Evolutionary conservation across 2,329 filamentous ascomycete species (phyloP), one percentile per base, ranked within the genome.

Genomic region (Venturia effusa): DNA sequence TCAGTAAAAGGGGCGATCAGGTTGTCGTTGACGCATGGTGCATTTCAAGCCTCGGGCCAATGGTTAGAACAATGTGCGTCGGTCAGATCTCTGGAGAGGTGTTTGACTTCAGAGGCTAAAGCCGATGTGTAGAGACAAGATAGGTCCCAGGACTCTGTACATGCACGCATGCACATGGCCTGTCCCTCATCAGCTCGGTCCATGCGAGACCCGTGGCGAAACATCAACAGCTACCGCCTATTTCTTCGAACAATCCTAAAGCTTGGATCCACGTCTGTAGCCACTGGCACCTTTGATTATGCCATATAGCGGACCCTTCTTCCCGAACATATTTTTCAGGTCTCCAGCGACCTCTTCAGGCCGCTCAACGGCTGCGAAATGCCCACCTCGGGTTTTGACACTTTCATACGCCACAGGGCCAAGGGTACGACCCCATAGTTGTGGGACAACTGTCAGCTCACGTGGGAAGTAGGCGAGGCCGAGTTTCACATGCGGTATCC

Each of bases 301-400:
- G 3, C 68, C 68, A 66, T 69, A 75, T 48, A 72, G 73, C 3
- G 69, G 68, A 1, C 74, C 74, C 2, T 74, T 74, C 65, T 78
- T 78, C 0, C 80, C 80, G 74, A 86, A 86, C 83, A 87, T 86
- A 7, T 75, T 75, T 66, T 75, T 76, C 63, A 88, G 66, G 69
- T 88, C 85, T 2, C 71, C 72, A 0, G 76, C 80, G 30, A 88
- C 72, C 5, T 77, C 72, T 27, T 82, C 75, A 0, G 85, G 85
- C 27, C 74, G 74, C 71, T 88, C 85, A 68, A 79, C 81, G 0
- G 85, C 81, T 1, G 83, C 84, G 69, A 88, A 88, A 70, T 88
- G 85, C 0, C 84, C 84, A 0, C 83, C 83, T 8, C 75, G 75
- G 1, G 77, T 71, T 61, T 84, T 79, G 6, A 73, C 68, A 24